A percentile compares a stretch with the other conserved stretches of the same genome.
phyloP scores from a whole-genome alignment of 2,329 filamentous ascomycete genomes.

The Hymenoscyphus albidus region DNA sequence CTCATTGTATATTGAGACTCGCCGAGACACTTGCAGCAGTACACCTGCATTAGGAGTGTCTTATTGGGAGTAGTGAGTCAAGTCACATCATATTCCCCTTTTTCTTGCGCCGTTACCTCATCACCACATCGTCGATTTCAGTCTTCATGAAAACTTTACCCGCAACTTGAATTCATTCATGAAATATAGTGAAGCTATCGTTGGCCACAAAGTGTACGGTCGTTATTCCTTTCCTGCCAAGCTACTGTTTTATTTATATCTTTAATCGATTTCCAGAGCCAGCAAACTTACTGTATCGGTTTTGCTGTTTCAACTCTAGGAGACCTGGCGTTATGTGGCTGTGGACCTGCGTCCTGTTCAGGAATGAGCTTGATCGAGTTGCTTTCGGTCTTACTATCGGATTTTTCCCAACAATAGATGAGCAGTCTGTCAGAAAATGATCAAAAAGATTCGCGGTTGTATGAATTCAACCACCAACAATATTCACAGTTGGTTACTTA shows the following conservation, averaged over 20 bases:
- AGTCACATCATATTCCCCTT: neutral
- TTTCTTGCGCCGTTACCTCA: neutral
- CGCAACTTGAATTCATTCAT: neutral
- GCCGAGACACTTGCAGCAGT: neutral
- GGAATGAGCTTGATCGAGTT: neutral
- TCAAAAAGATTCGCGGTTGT: neutral
- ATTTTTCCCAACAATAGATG: neutral
- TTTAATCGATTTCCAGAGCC: slow-evolving; percentile 1
- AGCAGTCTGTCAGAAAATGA: neutral
- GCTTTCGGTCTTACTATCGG: neutral
- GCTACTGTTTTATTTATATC: neutral
- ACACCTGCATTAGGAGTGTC: neutral
- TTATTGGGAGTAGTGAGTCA: neutral
- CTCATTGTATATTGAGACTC: slow-evolving; percentile 1
- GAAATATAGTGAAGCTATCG: neutral
- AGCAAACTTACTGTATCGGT: neutral
- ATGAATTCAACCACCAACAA: neutral
- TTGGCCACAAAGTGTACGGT: neutral
- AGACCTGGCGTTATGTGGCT: neutral
- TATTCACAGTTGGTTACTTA: neutral
- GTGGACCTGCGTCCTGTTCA: neutral
- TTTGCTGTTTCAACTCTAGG: neutral
- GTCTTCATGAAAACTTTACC: neutral
- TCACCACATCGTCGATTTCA: neutral
- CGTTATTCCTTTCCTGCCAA: neutral